These are phyloP conservation scores for Yamadazyma endophytica DNA, from an alignment of 805 yeast species.

Conservation along the genomic window DNA sequence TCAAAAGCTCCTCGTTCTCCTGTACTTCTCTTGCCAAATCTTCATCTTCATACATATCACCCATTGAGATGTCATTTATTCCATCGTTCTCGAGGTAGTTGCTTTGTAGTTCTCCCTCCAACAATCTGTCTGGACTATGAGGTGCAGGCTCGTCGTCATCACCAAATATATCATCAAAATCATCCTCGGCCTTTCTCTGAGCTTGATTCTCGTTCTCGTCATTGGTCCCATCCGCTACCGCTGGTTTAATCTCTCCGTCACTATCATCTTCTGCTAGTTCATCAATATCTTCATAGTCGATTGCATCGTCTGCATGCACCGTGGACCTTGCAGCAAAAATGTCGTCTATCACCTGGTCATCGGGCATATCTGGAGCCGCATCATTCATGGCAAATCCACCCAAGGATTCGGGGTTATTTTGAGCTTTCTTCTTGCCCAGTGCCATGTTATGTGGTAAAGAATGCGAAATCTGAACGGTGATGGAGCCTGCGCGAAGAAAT, in stretches of 20 bases:
- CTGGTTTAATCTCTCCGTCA: slow-evolving; percentile 2
- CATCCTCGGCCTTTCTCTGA: slow-evolving; percentile 34
- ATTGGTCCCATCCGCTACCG: not conserved
- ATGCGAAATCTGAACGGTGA: too few species aligned
- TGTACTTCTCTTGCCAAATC: not conserved
- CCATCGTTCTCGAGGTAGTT: slow-evolving; percentile 17
- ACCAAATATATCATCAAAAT: slow-evolving; percentile 38
- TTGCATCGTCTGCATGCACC: slow-evolving; percentile 84
- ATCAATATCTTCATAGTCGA: slow-evolving; percentile 92
- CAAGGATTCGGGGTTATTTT: too few species aligned
- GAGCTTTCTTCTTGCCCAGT: too few species aligned
- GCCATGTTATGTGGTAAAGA: too few species aligned
- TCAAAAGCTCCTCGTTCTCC: not conserved
- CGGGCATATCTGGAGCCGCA: slow-evolving; percentile 1
- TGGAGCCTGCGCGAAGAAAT: too few species aligned
- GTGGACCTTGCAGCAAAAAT: slow-evolving; percentile 37
- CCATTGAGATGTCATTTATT: slow-evolving; percentile 18
- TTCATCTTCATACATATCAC: slow-evolving; percentile 18
- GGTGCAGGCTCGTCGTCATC: slow-evolving; percentile 18
- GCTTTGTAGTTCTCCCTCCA: slow-evolving; percentile 8
- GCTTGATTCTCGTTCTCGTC: slow-evolving; percentile 15
- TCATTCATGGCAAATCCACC: not conserved
- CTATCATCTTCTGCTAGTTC: slow-evolving; percentile 81
- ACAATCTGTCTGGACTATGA: slow-evolving; percentile 7
- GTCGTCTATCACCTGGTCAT: slow-evolving; percentile 22